A percentile compares a stretch with the other conserved stretches of the same genome.
These are phyloP conservation scores for Chimonanthus salicifolius DNA, from an alignment of 164 flowering plant genomes.

Conservation along the genomic window DNA sequence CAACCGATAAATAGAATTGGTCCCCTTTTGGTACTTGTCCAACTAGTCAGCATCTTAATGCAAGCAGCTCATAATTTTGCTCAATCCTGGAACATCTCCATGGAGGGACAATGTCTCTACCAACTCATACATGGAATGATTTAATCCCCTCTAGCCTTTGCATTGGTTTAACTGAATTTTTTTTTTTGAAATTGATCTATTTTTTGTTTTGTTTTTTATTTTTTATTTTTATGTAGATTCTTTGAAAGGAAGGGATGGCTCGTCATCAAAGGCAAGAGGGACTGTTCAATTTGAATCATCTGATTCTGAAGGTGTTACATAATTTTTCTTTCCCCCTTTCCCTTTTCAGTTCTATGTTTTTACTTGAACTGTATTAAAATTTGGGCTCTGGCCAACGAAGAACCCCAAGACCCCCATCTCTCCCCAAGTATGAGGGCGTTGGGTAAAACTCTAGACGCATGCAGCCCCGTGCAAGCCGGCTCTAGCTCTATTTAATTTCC, in stretches of 20 bases:
- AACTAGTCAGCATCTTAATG: not conserved
- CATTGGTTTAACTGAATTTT: not conserved
- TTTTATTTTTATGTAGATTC: not conserved
- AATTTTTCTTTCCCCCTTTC: not conserved
- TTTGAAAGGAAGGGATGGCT: conserved; percentile 1
- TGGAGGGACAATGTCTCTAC: not conserved
- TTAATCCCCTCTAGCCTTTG: not conserved
- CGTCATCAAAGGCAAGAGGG: not conserved
- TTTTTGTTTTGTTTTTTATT: not conserved
- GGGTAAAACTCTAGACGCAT: too few species aligned
- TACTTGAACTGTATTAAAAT: not conserved
- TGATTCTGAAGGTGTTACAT: conserved; percentile 3
- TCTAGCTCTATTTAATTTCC: not conserved
- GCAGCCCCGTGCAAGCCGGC: not conserved
- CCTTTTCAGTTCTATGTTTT: not conserved
- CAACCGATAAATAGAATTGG: not conserved
- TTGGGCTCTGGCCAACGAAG: not conserved
- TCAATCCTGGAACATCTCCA: not conserved
- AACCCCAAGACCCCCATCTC: too few species aligned
- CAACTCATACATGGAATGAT: not conserved
- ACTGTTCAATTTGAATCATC: not conserved
- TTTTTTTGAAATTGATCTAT: not conserved
- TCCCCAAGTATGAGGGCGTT: too few species aligned
- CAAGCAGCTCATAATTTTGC: not conserved
- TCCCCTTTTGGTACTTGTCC: not conserved